These are phyloP conservation scores for Syzygium malaccense DNA, from an alignment of 441 rosid genomes.

Conservation along the genomic window DNA sequence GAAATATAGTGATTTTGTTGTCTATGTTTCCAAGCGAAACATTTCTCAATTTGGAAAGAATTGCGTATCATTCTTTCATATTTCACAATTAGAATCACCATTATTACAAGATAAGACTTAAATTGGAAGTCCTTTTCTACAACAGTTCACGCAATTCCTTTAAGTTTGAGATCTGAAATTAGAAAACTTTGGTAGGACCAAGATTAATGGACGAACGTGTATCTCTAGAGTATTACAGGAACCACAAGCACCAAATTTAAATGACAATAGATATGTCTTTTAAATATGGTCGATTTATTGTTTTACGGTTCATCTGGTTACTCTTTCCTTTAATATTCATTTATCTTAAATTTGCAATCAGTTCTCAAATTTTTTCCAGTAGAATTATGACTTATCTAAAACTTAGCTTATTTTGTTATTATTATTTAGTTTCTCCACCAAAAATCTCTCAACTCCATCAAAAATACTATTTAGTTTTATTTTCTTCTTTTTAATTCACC, in stretches of 20 bases:
- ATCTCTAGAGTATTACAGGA: no score
- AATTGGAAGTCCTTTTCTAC: background rate
- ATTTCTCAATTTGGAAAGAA: background rate
- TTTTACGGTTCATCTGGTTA: background rate
- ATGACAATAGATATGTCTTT: background rate
- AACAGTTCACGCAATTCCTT: background rate
- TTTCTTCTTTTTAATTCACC: no score
- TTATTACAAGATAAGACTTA: background rate
- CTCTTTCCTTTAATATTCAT: no score
- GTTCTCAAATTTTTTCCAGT: background rate
- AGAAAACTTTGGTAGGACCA: background rate
- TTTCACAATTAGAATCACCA: background rate
- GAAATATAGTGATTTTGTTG: background rate
- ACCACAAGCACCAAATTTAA: background rate
- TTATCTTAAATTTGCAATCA: background rate
- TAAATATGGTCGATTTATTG: background rate
- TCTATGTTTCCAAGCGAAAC: background rate
- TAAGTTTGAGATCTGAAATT: background rate
- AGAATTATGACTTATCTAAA: no score
- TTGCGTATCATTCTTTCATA: background rate
- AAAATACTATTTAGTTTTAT: background rate
- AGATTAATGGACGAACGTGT: background rate
- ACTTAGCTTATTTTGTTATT: background rate
- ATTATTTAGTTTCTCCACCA: background rate
- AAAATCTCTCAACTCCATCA: background rate